Base-by-base conservation (phyloP, 768 basidiomycete species). In the Phylloporus sp. region DNA sequence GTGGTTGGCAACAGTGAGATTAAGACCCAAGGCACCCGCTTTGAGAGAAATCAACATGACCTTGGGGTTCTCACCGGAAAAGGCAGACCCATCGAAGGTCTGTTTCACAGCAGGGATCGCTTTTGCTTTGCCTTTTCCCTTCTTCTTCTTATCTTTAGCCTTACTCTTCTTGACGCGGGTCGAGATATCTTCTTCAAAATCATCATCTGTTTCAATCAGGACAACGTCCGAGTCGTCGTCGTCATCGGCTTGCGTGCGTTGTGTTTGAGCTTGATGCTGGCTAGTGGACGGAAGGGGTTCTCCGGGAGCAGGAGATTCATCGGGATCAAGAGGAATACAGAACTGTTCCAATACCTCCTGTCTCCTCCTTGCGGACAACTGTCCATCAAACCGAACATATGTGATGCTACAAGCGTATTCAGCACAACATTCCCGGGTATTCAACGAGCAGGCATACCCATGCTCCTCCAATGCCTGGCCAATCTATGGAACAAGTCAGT, bases 41-140 rank as follows among this genome's bases (percentile, higher is more conserved):
- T 91, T 93, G 56, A 93, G 71, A 6, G 90, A 92, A 44, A 94
- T 84, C 42, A 94, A 71, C 86, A 94, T 83, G 27, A 94, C 83
- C 49, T 73, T 77, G 5, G 91, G 87, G 59, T 83, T 88, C 23
- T 60, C 64, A 10, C 65, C 67, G 20, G 52, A 27, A 39, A 59
- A 61, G 28, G 56, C 44, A 43, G 56, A 59, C 5, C 49, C 42
- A 34, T 62, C 49, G 39, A 60, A 54, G 42, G 22, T 31, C 32
- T 37, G 51, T n/a, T 53, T 63, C 37, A 26, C 23, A 6, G 40
- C 9, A 6, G 50, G 43, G 22, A 46, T 53, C 36, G 51, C 60
- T 48, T 52, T 63, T 26, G 58, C 66, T 38, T 69, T 71, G 14
- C 58, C 60, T 49, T 74, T 70, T 11, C 58, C 61, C 56, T 78